phyloP scores from a whole-genome alignment of 768 basidiomycete species.

The Russula griseocarnosa region DNA sequence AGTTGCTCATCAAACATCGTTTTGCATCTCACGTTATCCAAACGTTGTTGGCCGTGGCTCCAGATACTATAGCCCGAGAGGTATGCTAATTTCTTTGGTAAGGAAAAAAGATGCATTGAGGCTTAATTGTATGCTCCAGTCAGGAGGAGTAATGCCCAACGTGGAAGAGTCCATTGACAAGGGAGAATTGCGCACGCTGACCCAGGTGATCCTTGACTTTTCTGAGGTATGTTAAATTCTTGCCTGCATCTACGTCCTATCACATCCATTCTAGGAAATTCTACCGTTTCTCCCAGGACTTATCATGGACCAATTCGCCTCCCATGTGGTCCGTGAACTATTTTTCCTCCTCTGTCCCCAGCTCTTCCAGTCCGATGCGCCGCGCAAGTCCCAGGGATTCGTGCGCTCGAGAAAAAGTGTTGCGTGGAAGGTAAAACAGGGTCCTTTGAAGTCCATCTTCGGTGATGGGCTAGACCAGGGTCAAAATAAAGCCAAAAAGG shows the following conservation, averaged over 20 bases:
- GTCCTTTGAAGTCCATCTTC: conserved; percentile 77
- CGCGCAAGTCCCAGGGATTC: conserved; percentile 37
- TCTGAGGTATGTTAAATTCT: conserved; percentile 48
- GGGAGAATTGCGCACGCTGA: conserved; percentile 66
- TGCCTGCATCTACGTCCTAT: neutral
- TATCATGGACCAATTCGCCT: conserved; percentile 82
- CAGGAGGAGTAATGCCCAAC: conserved; percentile 49
- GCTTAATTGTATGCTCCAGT: conserved; percentile 37
- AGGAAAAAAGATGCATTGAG: neutral
- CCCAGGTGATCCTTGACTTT: conserved; percentile 57
- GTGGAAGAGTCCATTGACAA: conserved; percentile 44
- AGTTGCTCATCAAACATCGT: conserved; percentile 64
- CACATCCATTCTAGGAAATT: conserved; percentile 53
- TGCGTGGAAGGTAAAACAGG: conserved; percentile 78
- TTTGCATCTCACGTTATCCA: conserved; percentile 97
- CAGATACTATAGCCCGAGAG: conserved; percentile 65
- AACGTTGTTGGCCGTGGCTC: conserved; percentile 70
- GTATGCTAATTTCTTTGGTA: conserved; percentile 37
- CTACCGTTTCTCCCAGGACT: conserved; percentile 57
- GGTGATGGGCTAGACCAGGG: conserved; percentile 38
- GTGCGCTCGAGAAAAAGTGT: conserved; percentile 84
- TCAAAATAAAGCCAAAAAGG: conserved; percentile 30
- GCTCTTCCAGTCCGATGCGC: conserved; percentile 40
- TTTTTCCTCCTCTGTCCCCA: conserved; percentile 72
- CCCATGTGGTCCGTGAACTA: conserved; percentile 82